Evolutionary conservation across 805 yeast species (phyloP), one percentile per base, ranked within the genome.

Genomic region (Candida silvicultrix): DNA sequence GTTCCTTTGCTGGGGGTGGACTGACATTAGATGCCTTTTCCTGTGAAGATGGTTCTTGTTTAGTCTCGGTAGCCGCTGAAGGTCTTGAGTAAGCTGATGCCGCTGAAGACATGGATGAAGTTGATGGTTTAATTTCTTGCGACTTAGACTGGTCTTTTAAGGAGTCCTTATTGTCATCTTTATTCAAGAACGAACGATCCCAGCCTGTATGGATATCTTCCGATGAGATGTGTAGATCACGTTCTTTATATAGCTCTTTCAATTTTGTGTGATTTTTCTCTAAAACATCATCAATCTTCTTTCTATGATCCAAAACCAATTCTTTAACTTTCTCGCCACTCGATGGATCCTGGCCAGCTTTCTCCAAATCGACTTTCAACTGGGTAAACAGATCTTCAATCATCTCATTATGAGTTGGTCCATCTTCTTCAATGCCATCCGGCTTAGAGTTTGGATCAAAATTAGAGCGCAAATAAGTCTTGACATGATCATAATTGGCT

Each of bases 191-290:
- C 0, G 96, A 84, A 38, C 86, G 79, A 61, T 92, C 95, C 71
- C 88, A 94, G 0, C 97, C 98, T 14, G 94, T 89, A 55, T 81
- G 94, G 37, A 89, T 75, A 65, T 92, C 99, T 15, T 90, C 98
- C 43, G 94, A 83, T 3, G 95, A 82, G 52, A 94, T 90, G 60
- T 87, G 85, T 41, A 71, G 59, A 12, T 80, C 71, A 58, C 86
- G 85, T 57, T 90, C 96, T 53, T 78, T 74, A 54, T 78, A 73
- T 45, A 94, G 70, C 31, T 77, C 78, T 37, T 75, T 80, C 52
- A 89, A 69, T 62, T 86, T 89, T 43, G 77, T 76, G 21, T 75
- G 71, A 47, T 86, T 89, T 49, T 79, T 81, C 21, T 67, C 67
- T 49, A 84, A 71, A 4, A 87, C 85, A 22, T 77, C 77, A 44